Percentiles rank a stretch among this genome's conserved stretches.
Conservation (phyloP, 495 filamentous ascomycete species). For the Xylaria curta region DNA sequence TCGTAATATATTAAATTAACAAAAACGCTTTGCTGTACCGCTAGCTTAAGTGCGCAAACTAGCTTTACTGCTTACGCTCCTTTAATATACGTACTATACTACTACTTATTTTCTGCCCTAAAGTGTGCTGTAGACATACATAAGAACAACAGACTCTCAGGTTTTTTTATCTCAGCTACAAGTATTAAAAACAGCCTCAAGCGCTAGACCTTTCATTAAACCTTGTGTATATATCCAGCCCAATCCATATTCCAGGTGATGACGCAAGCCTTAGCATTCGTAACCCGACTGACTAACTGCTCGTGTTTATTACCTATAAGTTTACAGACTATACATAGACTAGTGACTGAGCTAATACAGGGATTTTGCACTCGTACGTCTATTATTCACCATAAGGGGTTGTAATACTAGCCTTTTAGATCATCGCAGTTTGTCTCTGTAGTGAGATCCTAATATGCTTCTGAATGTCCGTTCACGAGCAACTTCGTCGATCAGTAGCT, state of each 20-base stretch:
- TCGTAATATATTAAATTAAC: too few relatives aligned
- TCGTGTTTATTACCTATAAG: neutral
- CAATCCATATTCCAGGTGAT: neutral
- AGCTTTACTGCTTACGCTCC: too few relatives aligned
- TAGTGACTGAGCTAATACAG: neutral
- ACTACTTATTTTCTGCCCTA: too few relatives aligned
- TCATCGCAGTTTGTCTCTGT: neutral
- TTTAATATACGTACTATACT: too few relatives aligned
- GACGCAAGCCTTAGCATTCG: neutral
- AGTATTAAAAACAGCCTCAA: too few relatives aligned
- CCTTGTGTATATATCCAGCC: neutral
- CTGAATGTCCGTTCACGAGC: neutral
- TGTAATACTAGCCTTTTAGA: neutral
- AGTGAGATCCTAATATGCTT: too few relatives aligned
- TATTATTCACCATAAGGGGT: neutral
- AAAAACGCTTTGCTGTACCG: too few relatives aligned
- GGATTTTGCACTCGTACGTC: neutral
- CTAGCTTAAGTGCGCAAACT: too few relatives aligned
- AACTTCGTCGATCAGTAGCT: neutral
- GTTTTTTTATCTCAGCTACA: too few relatives aligned
- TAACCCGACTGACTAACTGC: neutral
- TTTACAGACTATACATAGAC: neutral
- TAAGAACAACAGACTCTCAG: neutral
- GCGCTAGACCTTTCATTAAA: neutral
- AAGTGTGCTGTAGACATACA: neutral